Evolutionary conservation across 129 eudicot species (phyloP), one percentile per base, ranked within the genome.

Genomic region (Helianthus tuberosus): DNA sequence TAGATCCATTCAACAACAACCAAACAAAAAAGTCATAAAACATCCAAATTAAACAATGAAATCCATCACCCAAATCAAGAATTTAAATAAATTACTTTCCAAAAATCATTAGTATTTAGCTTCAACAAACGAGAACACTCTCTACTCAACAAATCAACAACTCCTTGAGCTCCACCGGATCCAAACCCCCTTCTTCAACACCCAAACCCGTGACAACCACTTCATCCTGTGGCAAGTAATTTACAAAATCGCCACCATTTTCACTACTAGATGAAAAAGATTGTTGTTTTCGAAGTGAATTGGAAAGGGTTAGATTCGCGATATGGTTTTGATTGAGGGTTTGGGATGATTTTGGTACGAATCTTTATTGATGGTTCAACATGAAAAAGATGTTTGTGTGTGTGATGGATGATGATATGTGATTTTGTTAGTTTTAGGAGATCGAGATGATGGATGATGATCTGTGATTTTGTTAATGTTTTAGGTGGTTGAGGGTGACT

Each of bases 181-280:
- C 97, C 86, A 94, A 71, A 41, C 85, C 99, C 2, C 99, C 99
- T 32, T 91, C 96, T 68, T 88, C 89, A 41, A 87, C 86, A 4
- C 97, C 91, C 4, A 88, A 79, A 50, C 99, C 99, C 0, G 91
- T 73, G 8, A 97, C 97, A 71, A 94, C 94, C 5, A 97, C 99
- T 75, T 94, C 98, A 58, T 94, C 98, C 71, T 94, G 97, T 0
- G 99, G 97, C 84, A 94, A 84, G 74, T 92, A 92, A 85, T 72
- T 80, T 15, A 92, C 88, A 53, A 89, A 92, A 69, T 73, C 84
- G 53, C 90, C 91, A 64, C 76, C 75, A 9, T 49, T 50, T 7
- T 57, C 85, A 39, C 84, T 80, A 70, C 74, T 64, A 12, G 53
- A 49, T 11, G 83, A 62, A 11, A 58, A 61, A 11, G 65, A 72